These are phyloP conservation scores for Tetramitus jugosus DNA, from an alignment of 208 protist genomes.

Conservation along the genomic window DNA sequence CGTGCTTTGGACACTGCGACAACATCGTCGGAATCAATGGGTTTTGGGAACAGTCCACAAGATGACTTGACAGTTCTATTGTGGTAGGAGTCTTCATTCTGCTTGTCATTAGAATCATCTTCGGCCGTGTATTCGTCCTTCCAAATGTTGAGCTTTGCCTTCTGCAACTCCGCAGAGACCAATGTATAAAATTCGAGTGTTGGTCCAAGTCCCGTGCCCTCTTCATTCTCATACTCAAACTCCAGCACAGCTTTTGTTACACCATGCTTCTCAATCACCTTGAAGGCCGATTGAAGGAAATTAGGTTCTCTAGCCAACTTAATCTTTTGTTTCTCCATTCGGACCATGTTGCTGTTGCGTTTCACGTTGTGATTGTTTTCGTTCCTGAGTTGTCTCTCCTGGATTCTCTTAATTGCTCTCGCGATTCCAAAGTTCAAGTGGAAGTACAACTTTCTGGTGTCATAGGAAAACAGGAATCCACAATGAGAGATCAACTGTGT, in stretches of 20 bases:
- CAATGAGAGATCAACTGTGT: background rate
- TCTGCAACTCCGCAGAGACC: slow-evolving; percentile 41
- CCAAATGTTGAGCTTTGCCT: background rate
- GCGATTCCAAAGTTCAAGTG: slow-evolving; percentile 1
- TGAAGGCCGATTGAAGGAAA: background rate
- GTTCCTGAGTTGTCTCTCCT: background rate
- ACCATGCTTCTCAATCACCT: background rate
- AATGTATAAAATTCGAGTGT: slow-evolving; percentile 77
- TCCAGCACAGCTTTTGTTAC: slow-evolving; percentile 48
- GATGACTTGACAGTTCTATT: background rate
- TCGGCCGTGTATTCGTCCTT: background rate
- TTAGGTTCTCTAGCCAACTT: background rate
- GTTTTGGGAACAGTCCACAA: slow-evolving; percentile 2
- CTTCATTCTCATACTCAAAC: slow-evolving; percentile 76
- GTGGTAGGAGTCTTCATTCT: background rate
- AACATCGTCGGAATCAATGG: background rate
- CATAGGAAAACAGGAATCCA: background rate
- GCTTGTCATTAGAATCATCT: no score
- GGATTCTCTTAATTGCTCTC: background rate
- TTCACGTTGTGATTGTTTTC: background rate
- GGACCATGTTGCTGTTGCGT: background rate
- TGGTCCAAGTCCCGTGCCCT: slow-evolving; percentile 68
- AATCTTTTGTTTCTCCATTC: slow-evolving; percentile 7
- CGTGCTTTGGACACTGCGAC: background rate
- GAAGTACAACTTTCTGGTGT: background rate